Evolutionary conservation across 169 alveolate genomes (phyloP), one percentile per base, ranked within the genome.

Genomic region (Plasmodium malariae): DNA sequence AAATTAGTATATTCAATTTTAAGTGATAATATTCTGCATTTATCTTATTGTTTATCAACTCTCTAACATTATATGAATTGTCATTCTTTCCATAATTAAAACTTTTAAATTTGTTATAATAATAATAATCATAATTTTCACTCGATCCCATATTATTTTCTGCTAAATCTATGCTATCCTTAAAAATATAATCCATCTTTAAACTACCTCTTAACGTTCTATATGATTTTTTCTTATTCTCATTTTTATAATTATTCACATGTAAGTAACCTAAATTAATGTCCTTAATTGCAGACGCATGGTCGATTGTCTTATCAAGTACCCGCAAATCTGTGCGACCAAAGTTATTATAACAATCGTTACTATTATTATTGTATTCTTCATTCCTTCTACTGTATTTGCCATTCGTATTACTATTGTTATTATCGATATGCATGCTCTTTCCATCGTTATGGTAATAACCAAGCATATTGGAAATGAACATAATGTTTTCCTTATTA

Each of bases 1-100:
- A 86, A 37, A 86, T 86, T 21, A 86, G 68, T 69, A 86, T 70
- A 51, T 86, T 86, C 37, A 86, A 86, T 70, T 86, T 86, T 43
- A 86, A 34, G 34, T 86, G 62, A 59, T 86, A 86, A 51, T 69
- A 86, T 37, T 86, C 92, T 28, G 63, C 65, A 59, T 86, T 86
- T 30, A 86, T 86, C 48, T 49, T 86, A 37, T 86, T 86, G 37
- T 43, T 68, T 86, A 86, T 86, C 3, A 55, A 26, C 70, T 86
- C 74, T 19, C 87, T 43, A 24, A 65, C 59, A 30, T 55, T 80
- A 28, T 32, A 26, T 21, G 30, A 17, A 30, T 45, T 80, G 51
- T 49, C 34, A 40, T 43, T 51, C 51, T 32, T 32, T 34, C 62
- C 83, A 69, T 80, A 49, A 43, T 68, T 30, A 67, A 80, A 80